Evolutionary conservation across 192 early-diverging fungal species (phyloP).

Genomic region (Powellomyces hirtus): DNA sequence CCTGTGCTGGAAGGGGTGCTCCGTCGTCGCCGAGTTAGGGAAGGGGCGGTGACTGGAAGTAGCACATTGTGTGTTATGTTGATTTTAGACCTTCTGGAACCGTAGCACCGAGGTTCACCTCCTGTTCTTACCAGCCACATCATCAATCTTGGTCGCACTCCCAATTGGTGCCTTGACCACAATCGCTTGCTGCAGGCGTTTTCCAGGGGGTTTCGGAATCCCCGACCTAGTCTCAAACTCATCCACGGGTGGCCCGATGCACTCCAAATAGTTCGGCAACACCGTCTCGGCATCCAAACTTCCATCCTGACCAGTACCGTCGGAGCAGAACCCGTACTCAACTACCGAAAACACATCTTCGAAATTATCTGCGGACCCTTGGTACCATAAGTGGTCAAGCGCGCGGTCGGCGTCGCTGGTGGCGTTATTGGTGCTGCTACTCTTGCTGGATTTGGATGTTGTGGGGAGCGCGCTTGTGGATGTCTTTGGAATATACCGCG

Average conservation of each 20-base stretch:
- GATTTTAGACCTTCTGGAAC: no score
- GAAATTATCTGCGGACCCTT: slow-evolving; percentile 10
- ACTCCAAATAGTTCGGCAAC: slow-evolving; percentile 21
- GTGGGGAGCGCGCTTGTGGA: no score
- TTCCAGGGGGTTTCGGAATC: background rate
- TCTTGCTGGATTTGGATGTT: no score
- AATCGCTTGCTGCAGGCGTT: slow-evolving; percentile 4
- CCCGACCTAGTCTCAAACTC: background rate
- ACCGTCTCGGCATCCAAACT: background rate
- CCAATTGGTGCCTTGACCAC: background rate
- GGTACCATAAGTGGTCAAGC: slow-evolving; percentile 44
- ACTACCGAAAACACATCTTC: slow-evolving; percentile 46
- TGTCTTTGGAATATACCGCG: no score
- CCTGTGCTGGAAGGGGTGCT: no score
- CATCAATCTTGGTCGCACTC: background rate
- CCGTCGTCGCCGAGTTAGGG: no score
- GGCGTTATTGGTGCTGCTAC: no score
- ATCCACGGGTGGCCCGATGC: background rate
- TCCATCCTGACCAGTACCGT: no score
- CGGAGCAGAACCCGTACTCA: slow-evolving; percentile 43
- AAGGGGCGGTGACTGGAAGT: no score
- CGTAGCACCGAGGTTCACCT: no score
- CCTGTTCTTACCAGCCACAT: background rate
- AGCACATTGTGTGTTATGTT: no score
- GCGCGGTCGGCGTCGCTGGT: background rate